Evolutionary conservation across 139 green algal genomes (phyloP).

Genomic region (Haematococcus lacustris): DNA sequence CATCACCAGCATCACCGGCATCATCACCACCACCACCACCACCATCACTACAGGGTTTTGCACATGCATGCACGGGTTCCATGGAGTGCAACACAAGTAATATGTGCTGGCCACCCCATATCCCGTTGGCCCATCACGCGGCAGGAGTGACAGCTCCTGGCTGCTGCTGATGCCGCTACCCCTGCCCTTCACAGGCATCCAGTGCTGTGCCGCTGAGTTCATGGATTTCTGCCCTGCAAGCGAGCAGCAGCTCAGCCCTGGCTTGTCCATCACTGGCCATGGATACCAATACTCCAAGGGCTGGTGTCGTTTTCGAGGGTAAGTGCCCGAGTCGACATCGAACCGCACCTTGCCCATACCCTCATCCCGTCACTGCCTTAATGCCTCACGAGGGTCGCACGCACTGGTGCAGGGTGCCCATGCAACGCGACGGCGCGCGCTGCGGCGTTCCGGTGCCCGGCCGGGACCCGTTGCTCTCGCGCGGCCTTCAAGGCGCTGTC

Average conservation of each 20-base stretch:
- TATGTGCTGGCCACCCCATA: neutral
- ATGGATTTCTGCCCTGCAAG: neutral
- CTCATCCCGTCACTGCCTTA: neutral
- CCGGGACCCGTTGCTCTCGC: slow-evolving; percentile 18
- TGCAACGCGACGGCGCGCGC: slow-evolving; percentile 28
- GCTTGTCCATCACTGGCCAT: neutral
- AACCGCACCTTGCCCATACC: neutral
- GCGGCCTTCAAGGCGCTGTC: neutral
- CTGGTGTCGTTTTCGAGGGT: neutral
- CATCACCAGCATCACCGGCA: too few species aligned
- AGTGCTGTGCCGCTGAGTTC: neutral
- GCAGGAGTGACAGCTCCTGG: too few species aligned
- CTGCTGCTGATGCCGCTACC: too few species aligned
- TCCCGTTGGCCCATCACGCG: too few species aligned
- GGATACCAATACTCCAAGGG: neutral
- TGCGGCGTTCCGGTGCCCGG: slow-evolving; percentile 17
- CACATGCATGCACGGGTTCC: neutral
- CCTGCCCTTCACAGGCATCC: too few species aligned
- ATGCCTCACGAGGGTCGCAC: neutral
- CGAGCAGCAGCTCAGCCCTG: neutral
- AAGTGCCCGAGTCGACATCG: neutral
- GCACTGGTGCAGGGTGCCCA: slow-evolving; percentile 28
- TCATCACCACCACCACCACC: too few species aligned
- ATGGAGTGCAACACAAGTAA: neutral
- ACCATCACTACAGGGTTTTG: too few species aligned